phyloP scores from a whole-genome alignment of 2,329 filamentous ascomycete genomes.

The Chaetomiaceae sp. region DNA sequence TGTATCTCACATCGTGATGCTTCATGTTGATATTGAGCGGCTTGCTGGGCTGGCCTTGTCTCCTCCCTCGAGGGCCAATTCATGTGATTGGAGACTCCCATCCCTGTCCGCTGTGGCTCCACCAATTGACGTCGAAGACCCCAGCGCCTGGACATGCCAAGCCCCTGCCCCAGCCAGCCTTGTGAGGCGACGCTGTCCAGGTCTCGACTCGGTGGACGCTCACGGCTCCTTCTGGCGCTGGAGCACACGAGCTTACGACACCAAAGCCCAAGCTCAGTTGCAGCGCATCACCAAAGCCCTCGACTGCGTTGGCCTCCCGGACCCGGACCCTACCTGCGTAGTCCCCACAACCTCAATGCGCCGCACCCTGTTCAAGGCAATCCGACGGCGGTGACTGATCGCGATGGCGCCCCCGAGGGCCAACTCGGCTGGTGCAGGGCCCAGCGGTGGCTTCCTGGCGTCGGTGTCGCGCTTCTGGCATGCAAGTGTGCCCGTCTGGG shows the following conservation, averaged over 20 bases:
- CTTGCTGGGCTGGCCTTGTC: too few species aligned
- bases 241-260: too few species aligned
- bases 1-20: too few species aligned
- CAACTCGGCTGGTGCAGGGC: slow-evolving; percentile 7
- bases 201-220: too few species aligned
- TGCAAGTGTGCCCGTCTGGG: slow-evolving; percentile 30
- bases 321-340: too few species aligned
- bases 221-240: too few species aligned
- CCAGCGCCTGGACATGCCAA: neutral
- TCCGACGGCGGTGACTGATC: slow-evolving; percentile 41
- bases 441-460: slow-evolving; percentile 25
- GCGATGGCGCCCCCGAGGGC: slow-evolving; percentile 35
- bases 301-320: too few species aligned
- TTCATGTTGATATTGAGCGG: too few species aligned
- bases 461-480: slow-evolving; percentile 44
- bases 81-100: too few species aligned
- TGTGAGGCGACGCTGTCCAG: neutral
- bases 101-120: neutral
- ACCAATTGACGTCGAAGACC: neutral
- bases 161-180: neutral
- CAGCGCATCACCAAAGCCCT: too few species aligned
- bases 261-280: too few species aligned
- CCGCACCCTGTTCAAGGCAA: slow-evolving; percentile 33
- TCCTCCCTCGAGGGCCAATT: too few species aligned
- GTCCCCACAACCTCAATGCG: slow-evolving; percentile 32